A percentile compares a stretch with the other conserved stretches of the same genome.
Evolutionary conservation across 306 rosid genomes (phyloP).

Genomic region (Acacia confusa): DNA sequence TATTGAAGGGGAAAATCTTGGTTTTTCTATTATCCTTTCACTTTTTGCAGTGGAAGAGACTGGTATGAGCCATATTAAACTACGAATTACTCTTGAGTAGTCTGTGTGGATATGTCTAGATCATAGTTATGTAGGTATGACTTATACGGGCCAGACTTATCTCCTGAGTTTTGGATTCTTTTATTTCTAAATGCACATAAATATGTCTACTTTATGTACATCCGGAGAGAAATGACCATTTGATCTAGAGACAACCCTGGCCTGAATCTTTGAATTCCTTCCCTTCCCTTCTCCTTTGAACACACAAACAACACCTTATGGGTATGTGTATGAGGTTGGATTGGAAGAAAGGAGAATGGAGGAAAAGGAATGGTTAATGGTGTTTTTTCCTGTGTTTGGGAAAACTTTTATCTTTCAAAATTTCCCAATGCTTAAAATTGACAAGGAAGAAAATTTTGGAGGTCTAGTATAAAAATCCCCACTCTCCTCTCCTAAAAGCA

Average conservation of each 20-base stretch:
- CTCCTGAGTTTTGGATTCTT: not conserved
- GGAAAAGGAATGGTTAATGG: no score
- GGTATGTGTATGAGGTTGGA: no score
- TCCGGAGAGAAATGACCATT: no score
- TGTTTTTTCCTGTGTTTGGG: not conserved
- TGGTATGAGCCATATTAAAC: not conserved
- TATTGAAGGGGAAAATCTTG: not conserved
- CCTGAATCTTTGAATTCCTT: no score
- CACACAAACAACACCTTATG: no score
- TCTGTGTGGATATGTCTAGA: not conserved
- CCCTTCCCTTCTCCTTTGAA: no score
- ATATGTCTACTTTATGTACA: no score
- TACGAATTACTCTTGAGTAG: not conserved
- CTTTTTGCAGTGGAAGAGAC: not conserved
- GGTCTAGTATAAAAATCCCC: not conserved
- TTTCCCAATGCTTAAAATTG: not conserved
- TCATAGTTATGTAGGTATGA: not conserved
- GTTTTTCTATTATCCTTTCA: not conserved
- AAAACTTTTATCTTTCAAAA: not conserved
- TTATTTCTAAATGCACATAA: not conserved
- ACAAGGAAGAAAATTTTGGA: not conserved
- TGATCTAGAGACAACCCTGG: no score
- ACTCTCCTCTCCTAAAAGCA: not conserved
- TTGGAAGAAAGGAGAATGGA: no score
- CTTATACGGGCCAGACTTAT: not conserved